Conservation (phyloP, 2,329 filamentous ascomycete species). For the Hypomyces perniciosus region DNA sequence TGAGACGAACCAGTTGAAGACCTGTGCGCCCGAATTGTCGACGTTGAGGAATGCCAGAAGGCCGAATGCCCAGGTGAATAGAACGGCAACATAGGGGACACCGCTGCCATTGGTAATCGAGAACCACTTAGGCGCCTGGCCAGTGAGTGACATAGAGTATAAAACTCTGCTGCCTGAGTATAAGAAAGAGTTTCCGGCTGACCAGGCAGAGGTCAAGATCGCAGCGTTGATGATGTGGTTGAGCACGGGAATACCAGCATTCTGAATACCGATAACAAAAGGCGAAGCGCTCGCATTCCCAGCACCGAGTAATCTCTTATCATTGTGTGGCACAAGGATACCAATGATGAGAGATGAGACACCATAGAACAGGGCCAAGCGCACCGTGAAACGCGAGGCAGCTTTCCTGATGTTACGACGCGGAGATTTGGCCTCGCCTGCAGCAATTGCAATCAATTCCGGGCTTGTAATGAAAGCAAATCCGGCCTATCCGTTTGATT, state of each 20-base stretch:
- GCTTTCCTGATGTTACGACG: constrained; percentile 62
- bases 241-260: constrained; percentile 56
- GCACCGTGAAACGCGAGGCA: constrained; percentile 54
- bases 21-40: constrained; percentile 53
- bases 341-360: constrained; percentile 57
- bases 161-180: constrained; percentile 66
- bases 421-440: constrained; percentile 59
- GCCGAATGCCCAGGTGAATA: constrained; percentile 52
- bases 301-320: constrained; percentile 51
- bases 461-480: constrained; percentile 58
- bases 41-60: constrained; percentile 66
- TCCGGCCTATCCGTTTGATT: constrained; percentile 27
- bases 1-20: constrained; percentile 69
- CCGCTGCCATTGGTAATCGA: constrained; percentile 53
- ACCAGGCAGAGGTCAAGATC: constrained; percentile 61
- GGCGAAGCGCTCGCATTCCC: constrained; percentile 56
- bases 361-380: constrained; percentile 58
- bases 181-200: constrained; percentile 54
- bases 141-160: constrained; percentile 60
- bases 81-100: constrained; percentile 51
- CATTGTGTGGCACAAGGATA: constrained; percentile 58
- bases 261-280: constrained; percentile 62
- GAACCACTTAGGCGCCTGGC: constrained; percentile 60
- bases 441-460: constrained; percentile 58
- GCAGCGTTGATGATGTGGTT: constrained; percentile 64